Evolutionary conservation across 129 eudicot genomes (phyloP).

Genomic region (Oenanthe sinensis): DNA sequence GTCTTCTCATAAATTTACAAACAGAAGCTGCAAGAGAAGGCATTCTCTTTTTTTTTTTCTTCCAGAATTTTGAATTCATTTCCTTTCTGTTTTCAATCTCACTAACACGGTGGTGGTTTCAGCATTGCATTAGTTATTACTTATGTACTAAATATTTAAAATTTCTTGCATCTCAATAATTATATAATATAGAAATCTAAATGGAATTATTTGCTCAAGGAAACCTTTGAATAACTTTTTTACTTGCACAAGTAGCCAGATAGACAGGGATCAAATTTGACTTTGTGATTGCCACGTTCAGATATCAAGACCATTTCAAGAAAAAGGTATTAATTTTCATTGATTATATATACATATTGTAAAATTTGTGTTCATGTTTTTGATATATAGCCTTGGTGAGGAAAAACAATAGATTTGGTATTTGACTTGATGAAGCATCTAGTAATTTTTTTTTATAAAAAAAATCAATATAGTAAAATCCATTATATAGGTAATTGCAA

Average conservation of each 20-base stretch:
- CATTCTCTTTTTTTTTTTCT: neutral
- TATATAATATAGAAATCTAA: neutral
- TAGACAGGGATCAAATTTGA: neutral
- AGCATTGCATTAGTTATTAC: neutral
- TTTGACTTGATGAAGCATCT: neutral
- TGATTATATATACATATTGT: neutral
- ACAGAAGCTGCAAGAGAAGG: neutral
- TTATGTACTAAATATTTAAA: neutral
- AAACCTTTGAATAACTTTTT: neutral
- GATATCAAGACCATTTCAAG: neutral
- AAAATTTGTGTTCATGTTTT: neutral
- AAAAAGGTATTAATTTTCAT: neutral
- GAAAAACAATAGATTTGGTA: neutral
- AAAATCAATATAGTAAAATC: too few relatives aligned
- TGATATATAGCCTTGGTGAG: neutral
- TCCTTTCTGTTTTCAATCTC: conserved; percentile 1
- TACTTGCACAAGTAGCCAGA: neutral
- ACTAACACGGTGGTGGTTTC: neutral
- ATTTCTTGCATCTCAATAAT: neutral
- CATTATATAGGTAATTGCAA: too few relatives aligned
- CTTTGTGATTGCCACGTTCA: neutral
- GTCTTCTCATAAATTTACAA: neutral
- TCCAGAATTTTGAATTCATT: neutral
- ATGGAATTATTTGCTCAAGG: neutral
- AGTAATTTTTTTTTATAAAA: neutral